A percentile compares a stretch with the other conserved stretches of the same genome.
phyloP scores from a whole-genome alignment of 2,329 filamentous ascomycete genomes.

The Cytospora piceae region DNA sequence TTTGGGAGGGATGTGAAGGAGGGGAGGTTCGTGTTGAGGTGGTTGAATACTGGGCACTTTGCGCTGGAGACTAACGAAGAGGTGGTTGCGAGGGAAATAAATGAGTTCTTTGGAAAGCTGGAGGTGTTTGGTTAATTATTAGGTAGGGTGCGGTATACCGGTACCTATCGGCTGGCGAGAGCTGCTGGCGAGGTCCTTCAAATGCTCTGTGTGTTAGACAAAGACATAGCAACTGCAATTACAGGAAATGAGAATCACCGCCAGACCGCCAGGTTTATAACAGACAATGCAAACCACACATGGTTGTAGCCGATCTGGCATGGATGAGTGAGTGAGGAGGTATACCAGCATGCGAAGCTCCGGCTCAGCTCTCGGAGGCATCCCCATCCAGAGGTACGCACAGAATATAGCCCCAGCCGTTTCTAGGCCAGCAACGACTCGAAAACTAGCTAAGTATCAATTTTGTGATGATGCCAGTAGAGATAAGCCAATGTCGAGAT shows the following conservation, averaged over 20 bases:
- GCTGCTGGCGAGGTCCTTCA: neutral
- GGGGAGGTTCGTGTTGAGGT: slow-evolving; percentile 48
- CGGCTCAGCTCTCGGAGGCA: too few species aligned
- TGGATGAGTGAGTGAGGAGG: too few species aligned
- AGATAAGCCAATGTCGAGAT: too few species aligned
- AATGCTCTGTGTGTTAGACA: too few species aligned
- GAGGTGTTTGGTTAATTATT: neutral
- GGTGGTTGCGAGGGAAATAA: slow-evolving; percentile 37
- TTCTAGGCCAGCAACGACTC: too few species aligned
- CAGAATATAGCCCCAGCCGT: too few species aligned
- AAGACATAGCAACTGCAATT: neutral
- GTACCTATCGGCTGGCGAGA: neutral
- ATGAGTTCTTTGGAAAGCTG: slow-evolving; percentile 36
- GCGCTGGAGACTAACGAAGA: slow-evolving; percentile 45
- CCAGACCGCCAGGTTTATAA: neutral
- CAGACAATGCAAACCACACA: neutral
- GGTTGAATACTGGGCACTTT: slow-evolving; percentile 62
- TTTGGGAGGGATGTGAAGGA: slow-evolving; percentile 52
- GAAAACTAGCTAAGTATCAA: too few species aligned
- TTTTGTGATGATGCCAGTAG: too few species aligned
- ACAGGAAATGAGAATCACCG: too few species aligned
- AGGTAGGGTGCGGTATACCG: neutral
- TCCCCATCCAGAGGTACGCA: too few species aligned
- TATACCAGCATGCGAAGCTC: too few species aligned
- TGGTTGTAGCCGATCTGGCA: neutral